A percentile compares a stretch with the other conserved stretches of the same genome.
Conservation (phyloP, 1,284 basidiomycete genomes). For the Sanghuangporus sanghuang region DNA sequence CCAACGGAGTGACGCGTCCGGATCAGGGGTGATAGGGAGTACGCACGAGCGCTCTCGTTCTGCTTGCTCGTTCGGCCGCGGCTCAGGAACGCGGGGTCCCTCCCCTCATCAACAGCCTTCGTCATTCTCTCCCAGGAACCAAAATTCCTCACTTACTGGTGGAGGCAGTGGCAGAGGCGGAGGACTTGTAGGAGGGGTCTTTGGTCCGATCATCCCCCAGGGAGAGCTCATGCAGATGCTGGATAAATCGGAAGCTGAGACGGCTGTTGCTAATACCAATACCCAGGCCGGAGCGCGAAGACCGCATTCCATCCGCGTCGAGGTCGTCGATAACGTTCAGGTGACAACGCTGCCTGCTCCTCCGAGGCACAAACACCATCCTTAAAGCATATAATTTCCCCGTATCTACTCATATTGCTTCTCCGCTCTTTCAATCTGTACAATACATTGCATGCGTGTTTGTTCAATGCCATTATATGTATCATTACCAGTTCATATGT, state of each 20-base stretch:
- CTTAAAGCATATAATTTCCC: background rate
- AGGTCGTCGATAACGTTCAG: slow-evolving; percentile 2
- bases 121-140: too few relatives aligned
- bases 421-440: background rate
- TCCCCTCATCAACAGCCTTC: background rate
- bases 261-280: background rate
- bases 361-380: slow-evolving; percentile 4
- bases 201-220: slow-evolving; percentile 12
- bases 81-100: too few relatives aligned
- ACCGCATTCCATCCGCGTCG: slow-evolving; percentile 1
- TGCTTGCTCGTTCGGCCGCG: too few relatives aligned
- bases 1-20: background rate
- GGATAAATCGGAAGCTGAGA: background rate
- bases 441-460: too few relatives aligned
- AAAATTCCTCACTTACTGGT: background rate
- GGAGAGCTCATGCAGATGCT: slow-evolving; percentile 8
- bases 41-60: too few relatives aligned
- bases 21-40: background rate
- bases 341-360: slow-evolving; percentile 7
- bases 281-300: background rate
- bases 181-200: background rate
- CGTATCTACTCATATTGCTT: too few relatives aligned
- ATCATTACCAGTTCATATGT: too few relatives aligned
- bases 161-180: background rate
- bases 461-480: too few relatives aligned